phyloP scores from a whole-genome alignment of 306 rosid species.

The Lotus japonicus region DNA sequence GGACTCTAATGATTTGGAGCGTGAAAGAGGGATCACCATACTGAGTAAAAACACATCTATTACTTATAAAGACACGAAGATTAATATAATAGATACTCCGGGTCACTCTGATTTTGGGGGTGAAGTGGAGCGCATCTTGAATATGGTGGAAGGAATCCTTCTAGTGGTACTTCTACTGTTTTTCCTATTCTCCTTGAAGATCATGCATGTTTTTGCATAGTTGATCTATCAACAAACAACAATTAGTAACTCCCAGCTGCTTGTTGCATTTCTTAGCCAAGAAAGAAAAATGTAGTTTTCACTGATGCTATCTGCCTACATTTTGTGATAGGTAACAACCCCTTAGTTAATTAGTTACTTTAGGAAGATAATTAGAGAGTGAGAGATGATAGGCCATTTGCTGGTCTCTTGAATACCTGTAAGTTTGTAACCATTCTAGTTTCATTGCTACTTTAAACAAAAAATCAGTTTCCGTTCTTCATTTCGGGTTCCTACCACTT shows the following conservation, averaged over 20 bases:
- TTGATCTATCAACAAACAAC: conserved; percentile 1
- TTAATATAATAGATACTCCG: conserved; percentile 94
- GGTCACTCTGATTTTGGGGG: conserved; percentile 99
- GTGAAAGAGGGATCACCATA: conserved; percentile 96
- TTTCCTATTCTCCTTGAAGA: not conserved
- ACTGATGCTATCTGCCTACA: not conserved
- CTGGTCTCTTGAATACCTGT: too few relatives aligned
- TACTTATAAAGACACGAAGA: conserved; percentile 73
- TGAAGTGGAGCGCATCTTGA: conserved; percentile 92
- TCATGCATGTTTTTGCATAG: conserved; percentile 8
- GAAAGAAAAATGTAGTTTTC: not conserved
- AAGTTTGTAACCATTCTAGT: too few relatives aligned
- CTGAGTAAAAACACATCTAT: conserved; percentile 94
- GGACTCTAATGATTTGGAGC: conserved; percentile 98
- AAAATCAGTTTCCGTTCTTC: too few relatives aligned
- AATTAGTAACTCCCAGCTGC: not conserved
- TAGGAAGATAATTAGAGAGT: too few relatives aligned
- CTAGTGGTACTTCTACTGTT: conserved; percentile 62
- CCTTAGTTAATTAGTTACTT: too few relatives aligned
- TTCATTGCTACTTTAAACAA: too few relatives aligned
- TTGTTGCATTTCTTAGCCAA: conserved; percentile 7
- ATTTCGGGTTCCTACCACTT: too few relatives aligned
- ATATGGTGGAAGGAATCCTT: conserved; percentile 99
- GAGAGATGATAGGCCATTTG: too few relatives aligned
- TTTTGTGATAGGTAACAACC: not conserved